phyloP scores from a whole-genome alignment of 2,329 filamentous ascomycete species.

The Huntiella decipiens region DNA sequence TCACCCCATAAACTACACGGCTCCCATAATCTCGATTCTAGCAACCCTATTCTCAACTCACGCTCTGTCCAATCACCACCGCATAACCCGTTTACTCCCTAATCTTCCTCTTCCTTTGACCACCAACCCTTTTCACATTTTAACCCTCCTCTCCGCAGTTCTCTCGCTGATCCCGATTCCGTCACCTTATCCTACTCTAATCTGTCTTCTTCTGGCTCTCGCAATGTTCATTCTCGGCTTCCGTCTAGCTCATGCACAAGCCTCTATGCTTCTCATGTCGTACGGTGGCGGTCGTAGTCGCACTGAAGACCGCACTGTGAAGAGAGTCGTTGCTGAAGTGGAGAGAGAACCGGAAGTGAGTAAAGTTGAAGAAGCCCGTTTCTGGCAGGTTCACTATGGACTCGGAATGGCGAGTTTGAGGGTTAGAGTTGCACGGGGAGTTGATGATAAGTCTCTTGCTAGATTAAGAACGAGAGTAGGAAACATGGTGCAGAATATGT shows the following conservation, averaged over 20 bases:
- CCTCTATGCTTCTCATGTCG: constrained; percentile 90
- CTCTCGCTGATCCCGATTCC: constrained; percentile 43
- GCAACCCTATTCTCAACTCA: constrained; percentile 77
- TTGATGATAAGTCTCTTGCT: constrained; percentile 49
- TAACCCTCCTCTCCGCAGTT: constrained; percentile 72
- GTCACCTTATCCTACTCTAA: constrained; percentile 47
- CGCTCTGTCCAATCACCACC: constrained; percentile 70
- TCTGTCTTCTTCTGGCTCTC: constrained; percentile 65
- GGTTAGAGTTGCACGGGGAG: constrained; percentile 45
- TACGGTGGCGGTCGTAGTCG: constrained; percentile 26
- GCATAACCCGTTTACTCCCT: constrained; percentile 63
- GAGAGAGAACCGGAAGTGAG: constrained; percentile 59
- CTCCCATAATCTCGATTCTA: constrained; percentile 61
- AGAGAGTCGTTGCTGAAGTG: constrained; percentile 67
- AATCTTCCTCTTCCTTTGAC: constrained; percentile 69
- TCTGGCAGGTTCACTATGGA: constrained; percentile 98
- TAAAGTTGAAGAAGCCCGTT: constrained; percentile 72
- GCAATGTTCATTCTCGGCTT: constrained; percentile 79
- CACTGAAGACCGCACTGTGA: constrained; percentile 29
- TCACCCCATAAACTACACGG: constrained; percentile 61
- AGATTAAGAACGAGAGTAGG: constrained; percentile 59
- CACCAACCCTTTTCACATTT: constrained; percentile 84
- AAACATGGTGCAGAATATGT: constrained; percentile 61
- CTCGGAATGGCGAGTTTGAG: constrained; percentile 91
- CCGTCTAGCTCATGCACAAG: constrained; percentile 67